phyloP scores from a whole-genome alignment of 495 filamentous ascomycete genomes.

The Apodospora peruviana region DNA sequence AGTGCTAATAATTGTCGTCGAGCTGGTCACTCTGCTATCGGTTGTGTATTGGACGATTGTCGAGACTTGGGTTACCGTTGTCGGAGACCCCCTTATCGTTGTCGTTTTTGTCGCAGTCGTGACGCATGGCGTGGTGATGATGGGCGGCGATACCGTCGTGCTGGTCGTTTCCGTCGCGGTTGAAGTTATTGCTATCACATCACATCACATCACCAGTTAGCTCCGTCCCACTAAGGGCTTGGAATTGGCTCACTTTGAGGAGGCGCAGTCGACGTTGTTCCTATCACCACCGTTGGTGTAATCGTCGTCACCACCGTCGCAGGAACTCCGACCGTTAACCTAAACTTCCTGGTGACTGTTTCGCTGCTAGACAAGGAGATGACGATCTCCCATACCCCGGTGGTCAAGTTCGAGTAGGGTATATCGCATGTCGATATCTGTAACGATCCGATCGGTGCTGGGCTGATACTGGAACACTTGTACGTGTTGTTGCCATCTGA shows the following conservation, averaged over 20 bases:
- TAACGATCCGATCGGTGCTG: background rate
- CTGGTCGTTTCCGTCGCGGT: background rate
- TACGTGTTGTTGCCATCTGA: slow-evolving; percentile 1
- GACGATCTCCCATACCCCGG: slow-evolving; percentile 10
- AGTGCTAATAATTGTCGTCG: background rate
- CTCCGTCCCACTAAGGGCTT: background rate
- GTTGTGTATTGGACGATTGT: slow-evolving; percentile 2
- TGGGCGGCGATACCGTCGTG: slow-evolving; percentile 3
- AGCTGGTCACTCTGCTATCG: slow-evolving; percentile 4
- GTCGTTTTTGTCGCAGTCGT: slow-evolving; percentile 1
- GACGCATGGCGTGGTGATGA: slow-evolving; percentile 1
- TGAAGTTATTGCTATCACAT: background rate
- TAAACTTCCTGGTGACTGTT: slow-evolving; percentile 7
- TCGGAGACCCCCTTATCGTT: slow-evolving; percentile 3
- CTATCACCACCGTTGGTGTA: slow-evolving; percentile 10
- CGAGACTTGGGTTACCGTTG: slow-evolving; percentile 1
- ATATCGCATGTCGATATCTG: slow-evolving; percentile 16
- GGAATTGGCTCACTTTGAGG: slow-evolving; percentile 1
- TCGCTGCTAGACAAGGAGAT: slow-evolving; percentile 2
- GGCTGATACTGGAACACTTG: slow-evolving; percentile 6
- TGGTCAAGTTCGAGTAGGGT: slow-evolving; percentile 7
- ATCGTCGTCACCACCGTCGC: slow-evolving; percentile 8
- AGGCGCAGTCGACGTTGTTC: slow-evolving; percentile 1
- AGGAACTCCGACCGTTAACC: slow-evolving; percentile 3
- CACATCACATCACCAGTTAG: background rate